Percentiles rank a stretch among this genome's conserved stretches.
These are phyloP conservation scores for Raffaelea ambrosiae DNA, from an alignment of 2,329 filamentous ascomycete species.

Conservation along the genomic window DNA sequence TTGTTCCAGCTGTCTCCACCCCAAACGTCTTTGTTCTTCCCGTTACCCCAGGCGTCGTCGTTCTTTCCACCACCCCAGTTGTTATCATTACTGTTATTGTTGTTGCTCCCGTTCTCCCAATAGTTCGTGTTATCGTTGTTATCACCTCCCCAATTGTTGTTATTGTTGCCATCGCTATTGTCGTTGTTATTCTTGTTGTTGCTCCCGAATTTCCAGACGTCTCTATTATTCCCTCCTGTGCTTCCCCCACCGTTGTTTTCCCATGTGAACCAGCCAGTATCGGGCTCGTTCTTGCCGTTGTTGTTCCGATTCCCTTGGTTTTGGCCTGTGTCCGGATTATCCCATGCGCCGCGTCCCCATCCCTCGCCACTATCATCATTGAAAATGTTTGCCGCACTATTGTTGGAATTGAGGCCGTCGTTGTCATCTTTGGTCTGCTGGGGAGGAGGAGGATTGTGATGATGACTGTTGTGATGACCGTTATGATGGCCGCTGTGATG, in stretches of 20 bases:
- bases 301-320: background rate
- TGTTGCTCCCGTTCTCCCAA: slow-evolving; percentile 7
- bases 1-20: background rate
- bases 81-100: slow-evolving; percentile 11
- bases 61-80: slow-evolving; percentile 8
- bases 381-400: slow-evolving; percentile 4
- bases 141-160: slow-evolving; percentile 6
- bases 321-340: background rate
- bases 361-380: slow-evolving; percentile 4
- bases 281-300: too few relatives aligned
- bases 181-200: background rate
- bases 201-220: too few relatives aligned
- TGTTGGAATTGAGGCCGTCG: slow-evolving; percentile 6
- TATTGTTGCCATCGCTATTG: background rate
- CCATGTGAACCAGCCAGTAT: too few relatives aligned
- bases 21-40: background rate
- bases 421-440: slow-evolving; percentile 32
- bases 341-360: slow-evolving; percentile 10
- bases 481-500: slow-evolving; percentile 22
- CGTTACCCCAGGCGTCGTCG: slow-evolving; percentile 6
- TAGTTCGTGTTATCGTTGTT: slow-evolving; percentile 8
- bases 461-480: slow-evolving; percentile 20
- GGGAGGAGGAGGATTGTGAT: slow-evolving; percentile 14
- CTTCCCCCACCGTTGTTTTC: too few relatives aligned
- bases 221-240: too few relatives aligned